Base-by-base conservation (phyloP, 176 grass and related monocot species). In the Avena sativa region DNA sequence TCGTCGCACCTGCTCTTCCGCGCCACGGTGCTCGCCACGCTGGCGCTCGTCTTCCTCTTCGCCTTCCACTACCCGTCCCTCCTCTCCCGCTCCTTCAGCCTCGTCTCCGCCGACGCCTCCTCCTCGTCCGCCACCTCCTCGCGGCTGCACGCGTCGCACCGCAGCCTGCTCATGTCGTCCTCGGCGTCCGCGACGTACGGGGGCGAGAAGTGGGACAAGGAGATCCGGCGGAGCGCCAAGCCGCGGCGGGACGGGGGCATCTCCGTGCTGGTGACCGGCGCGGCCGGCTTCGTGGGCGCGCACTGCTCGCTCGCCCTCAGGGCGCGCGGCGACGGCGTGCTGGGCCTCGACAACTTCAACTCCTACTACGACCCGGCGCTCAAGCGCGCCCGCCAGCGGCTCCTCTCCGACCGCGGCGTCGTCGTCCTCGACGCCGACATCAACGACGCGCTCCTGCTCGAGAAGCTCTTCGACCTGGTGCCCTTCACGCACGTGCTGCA, bases 281-380 rank as follows among this genome's bases (percentile, higher is more conserved):
- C 93, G 0, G 93, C 92, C 0, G 93, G 96, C 0, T 98, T 98
- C 78, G 96, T 98, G 2, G 96, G 93, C 53, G 78, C 85, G 36
- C 96, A 98, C 72, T 98, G 96, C 87, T 92, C 96, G 14, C 91
- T 96, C 5, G 92, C 96, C 2, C 83, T 98, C 40, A 85, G 81
- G 56, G 83, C 90, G 68, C 93, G 92, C 14, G 93, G 96, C 4
- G 93, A 98, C 83, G 96, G 96, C 32, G 96, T 98, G 6, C 32
- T 98, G 4, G 96, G 93, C 1, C 86, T 98, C 38, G 96, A 96
- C 89, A 98, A 98, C 88, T 98, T 98, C 74, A 96, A 98, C 87
- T 28, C 92, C 26, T 98, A 98, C 92, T 98, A 98, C 71, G 93
- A 95, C 63, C 90, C 96, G 40, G 69, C 92, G 8, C 82, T 98